These are phyloP conservation scores for Fusarium sp. DNA, from an alignment of 2,329 filamentous ascomycete genomes.

Conservation along the genomic window DNA sequence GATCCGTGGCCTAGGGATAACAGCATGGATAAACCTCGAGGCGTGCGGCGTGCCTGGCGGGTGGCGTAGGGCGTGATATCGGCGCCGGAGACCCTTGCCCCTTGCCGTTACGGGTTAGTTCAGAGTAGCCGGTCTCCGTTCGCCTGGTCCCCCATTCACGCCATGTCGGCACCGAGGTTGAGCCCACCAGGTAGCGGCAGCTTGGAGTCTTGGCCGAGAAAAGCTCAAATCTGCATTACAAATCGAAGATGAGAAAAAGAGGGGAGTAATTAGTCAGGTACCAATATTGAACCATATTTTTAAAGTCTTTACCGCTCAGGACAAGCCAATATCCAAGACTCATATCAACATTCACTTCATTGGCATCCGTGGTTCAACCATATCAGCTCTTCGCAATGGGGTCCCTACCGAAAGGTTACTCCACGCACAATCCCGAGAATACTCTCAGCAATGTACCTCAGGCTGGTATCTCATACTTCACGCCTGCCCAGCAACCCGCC, in stretches of 20 bases:
- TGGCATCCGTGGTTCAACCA: no score
- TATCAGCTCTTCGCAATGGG: neutral
- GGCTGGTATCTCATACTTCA: slow-evolving; percentile 56
- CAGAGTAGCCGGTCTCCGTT: no score
- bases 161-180: no score
- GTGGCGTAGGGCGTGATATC: neutral
- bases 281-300: no score
- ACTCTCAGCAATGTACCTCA: neutral
- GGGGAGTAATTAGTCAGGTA: no score
- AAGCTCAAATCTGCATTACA: neutral
- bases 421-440: neutral
- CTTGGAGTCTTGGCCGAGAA: neutral
- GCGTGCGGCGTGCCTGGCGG: neutral
- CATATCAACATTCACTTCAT: no score
- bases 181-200: no score
- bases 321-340: no score
- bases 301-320: no score
- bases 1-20: neutral
- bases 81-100: no score
- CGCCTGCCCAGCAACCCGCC: slow-evolving; percentile 57
- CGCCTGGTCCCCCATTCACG: no score
- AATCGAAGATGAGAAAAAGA: neutral
- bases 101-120: no score
- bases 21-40: neutral
- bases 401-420: neutral